phyloP scores from a whole-genome alignment of 495 filamentous ascomycete species.

The Penicillium simplicissimum region DNA sequence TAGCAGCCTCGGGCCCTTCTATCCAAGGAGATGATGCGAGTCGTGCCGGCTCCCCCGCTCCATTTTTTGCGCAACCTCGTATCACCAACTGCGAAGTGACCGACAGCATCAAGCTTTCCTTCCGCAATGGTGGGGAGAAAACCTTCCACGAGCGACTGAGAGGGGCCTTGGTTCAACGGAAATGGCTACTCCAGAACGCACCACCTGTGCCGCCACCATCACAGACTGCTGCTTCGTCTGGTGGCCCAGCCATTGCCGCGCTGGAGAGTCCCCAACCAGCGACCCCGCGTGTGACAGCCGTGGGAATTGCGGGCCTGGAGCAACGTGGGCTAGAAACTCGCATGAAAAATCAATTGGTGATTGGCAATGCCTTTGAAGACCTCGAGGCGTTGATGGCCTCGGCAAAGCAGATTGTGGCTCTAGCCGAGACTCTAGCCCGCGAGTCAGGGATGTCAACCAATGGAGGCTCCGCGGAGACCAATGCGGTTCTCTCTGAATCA shows the following conservation, averaged over 20 bases:
- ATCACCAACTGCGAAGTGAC: constrained; percentile 54
- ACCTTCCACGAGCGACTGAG: constrained; percentile 89
- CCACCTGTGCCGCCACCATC: constrained; percentile 80
- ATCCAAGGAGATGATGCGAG: constrained; percentile 5
- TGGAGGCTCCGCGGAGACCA: constrained; percentile 62
- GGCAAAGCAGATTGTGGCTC: constrained; percentile 90
- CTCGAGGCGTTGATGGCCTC: constrained; percentile 96
- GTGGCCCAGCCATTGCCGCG: constrained; percentile 20
- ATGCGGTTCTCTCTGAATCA: constrained; percentile 76
- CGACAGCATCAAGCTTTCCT: constrained; percentile 88
- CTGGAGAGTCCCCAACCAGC: constrained; percentile 26
- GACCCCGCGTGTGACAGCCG: constrained; percentile 56
- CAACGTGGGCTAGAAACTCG: constrained; percentile 76
- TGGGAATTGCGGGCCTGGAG: constrained; percentile 93
- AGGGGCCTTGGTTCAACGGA: constrained; percentile 82
- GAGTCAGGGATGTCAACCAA: constrained; percentile 60
- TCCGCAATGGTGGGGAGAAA: constrained; percentile 84
- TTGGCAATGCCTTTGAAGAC: constrained; percentile 94
- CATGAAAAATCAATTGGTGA: constrained; percentile 88
- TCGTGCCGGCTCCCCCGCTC: constrained; percentile 77
- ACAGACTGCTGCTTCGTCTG: constrained; percentile 27
- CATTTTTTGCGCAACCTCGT: constrained; percentile 48
- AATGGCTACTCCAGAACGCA: constrained; percentile 92
- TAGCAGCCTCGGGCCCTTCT: constrained; percentile 41
- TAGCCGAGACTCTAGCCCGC: constrained; percentile 83